Conservation (phyloP, 768 basidiomycete genomes). For the Amyloporia xantha region DNA sequence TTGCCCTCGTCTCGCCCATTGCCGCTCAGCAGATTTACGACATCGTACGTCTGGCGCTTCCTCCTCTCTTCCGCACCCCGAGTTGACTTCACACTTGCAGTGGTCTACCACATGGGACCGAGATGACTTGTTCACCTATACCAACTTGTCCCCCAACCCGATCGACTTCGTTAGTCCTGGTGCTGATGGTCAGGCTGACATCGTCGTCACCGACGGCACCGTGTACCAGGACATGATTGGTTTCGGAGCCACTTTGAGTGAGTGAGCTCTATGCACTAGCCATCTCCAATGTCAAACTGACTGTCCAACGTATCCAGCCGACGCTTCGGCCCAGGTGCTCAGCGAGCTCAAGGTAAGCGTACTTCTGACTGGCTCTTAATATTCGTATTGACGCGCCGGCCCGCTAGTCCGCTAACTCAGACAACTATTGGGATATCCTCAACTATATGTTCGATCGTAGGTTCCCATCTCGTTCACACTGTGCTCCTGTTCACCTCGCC, state of each 20-base stretch:
- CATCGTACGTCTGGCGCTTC: slow-evolving; percentile 18
- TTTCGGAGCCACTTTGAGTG: slow-evolving; percentile 64
- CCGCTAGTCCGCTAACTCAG: slow-evolving; percentile 42
- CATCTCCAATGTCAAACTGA: neutral
- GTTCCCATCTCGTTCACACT: slow-evolving; percentile 6
- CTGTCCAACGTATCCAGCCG: slow-evolving; percentile 36
- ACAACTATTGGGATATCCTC: slow-evolving; percentile 53
- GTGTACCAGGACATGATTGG: slow-evolving; percentile 61
- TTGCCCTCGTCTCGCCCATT: slow-evolving; percentile 17
- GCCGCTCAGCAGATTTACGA: slow-evolving; percentile 29
- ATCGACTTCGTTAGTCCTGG: slow-evolving; percentile 59
- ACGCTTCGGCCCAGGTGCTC: slow-evolving; percentile 59
- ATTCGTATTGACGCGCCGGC: too few species aligned
- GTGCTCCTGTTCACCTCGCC: neutral
- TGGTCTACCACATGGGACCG: slow-evolving; percentile 32
- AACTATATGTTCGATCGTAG: slow-evolving; percentile 49
- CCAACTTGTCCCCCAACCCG: slow-evolving; percentile 32
- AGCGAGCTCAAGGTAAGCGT: slow-evolving; percentile 68
- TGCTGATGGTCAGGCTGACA: slow-evolving; percentile 51
- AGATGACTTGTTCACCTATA: slow-evolving; percentile 45
- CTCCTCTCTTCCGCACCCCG: neutral
- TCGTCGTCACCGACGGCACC: slow-evolving; percentile 47
- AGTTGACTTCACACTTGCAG: slow-evolving; percentile 9
- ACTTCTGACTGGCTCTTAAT: too few species aligned
- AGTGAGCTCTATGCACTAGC: too few species aligned